Conservation (phyloP, 2,329 filamentous ascomycete species). For the Botryotinia convoluta region DNA sequence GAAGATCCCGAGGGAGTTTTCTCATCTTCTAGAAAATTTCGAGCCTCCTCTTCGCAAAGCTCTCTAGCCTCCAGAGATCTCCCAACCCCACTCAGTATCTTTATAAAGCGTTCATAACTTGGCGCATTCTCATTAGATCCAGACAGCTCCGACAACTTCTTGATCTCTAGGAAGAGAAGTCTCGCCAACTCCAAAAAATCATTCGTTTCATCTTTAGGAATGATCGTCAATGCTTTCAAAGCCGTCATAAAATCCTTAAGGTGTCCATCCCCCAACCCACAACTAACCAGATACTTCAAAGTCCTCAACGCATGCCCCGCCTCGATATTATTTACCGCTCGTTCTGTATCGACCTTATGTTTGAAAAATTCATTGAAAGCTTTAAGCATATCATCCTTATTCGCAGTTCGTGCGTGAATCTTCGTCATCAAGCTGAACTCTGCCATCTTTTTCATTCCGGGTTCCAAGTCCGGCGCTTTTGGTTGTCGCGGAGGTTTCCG, state of each 20-base stretch:
- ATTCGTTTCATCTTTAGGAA: constrained; percentile 29
- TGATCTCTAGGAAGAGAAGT: constrained; percentile 28
- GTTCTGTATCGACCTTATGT: constrained; percentile 48
- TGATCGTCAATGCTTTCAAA: constrained; percentile 21
- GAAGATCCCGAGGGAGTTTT: not conserved
- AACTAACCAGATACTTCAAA: constrained; percentile 55
- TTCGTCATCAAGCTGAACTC: constrained; percentile 62
- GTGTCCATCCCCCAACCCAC: constrained; percentile 20
- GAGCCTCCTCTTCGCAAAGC: constrained; percentile 18
- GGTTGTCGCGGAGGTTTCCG: constrained; percentile 56
- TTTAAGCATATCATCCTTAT: constrained; percentile 58
- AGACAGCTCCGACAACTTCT: constrained; percentile 10
- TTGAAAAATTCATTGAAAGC: constrained; percentile 65
- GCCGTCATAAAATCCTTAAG: constrained; percentile 26
- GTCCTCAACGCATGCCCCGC: constrained; percentile 59
- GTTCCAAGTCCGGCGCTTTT: constrained; percentile 62
- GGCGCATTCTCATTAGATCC: not conserved
- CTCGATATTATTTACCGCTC: constrained; percentile 63
- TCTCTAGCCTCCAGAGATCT: constrained; percentile 32
- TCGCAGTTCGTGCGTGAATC: constrained; percentile 63
- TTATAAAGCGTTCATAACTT: constrained; percentile 8
- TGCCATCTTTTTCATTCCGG: constrained; percentile 69
- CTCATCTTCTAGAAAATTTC: not conserved
- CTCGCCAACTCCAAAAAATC: constrained; percentile 28
- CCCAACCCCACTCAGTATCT: constrained; percentile 29